Percentiles rank a stretch among this genome's conserved stretches.
phyloP scores from a whole-genome alignment of 768 basidiomycete species.

The Boletus insuetus region DNA sequence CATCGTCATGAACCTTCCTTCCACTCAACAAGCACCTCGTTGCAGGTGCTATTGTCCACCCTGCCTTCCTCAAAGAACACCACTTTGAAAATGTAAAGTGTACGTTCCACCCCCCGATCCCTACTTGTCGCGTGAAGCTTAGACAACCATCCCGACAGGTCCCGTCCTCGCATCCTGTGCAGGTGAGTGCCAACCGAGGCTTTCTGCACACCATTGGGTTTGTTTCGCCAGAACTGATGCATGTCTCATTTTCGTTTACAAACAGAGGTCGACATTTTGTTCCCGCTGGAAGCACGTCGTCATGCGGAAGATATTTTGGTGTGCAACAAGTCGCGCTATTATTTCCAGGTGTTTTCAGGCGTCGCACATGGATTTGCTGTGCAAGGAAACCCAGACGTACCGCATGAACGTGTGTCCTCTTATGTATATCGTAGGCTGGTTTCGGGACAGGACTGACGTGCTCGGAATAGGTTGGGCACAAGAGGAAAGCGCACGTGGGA shows the following conservation, averaged over 20 bases:
- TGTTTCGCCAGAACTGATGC: no score
- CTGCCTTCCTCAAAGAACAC: conserved; percentile 48
- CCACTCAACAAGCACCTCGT: neutral
- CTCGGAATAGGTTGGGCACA: conserved; percentile 51
- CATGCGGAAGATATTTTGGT: conserved; percentile 55
- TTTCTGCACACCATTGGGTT: neutral
- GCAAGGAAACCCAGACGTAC: conserved; percentile 13
- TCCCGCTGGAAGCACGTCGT: conserved; percentile 46
- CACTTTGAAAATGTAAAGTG: conserved; percentile 49
- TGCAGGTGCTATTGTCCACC: conserved; percentile 50
- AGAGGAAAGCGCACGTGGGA: conserved; percentile 50
- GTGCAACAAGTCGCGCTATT: conserved; percentile 46
- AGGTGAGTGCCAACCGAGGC: conserved; percentile 6
- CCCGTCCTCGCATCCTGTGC: conserved; percentile 25
- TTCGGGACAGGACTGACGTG: no score
- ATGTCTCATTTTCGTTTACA: neutral
- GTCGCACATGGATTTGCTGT: conserved; percentile 30
- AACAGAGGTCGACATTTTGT: conserved; percentile 49
- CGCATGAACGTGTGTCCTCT: conserved; percentile 17
- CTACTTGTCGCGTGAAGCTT: neutral
- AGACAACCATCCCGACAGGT: neutral
- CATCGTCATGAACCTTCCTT: no score
- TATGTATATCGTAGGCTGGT: neutral
- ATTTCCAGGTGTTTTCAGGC: conserved; percentile 53
- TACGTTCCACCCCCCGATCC: conserved; percentile 27